These are phyloP conservation scores for Scutellaria baicalensis DNA, from an alignment of 257 asterid species.

Conservation along the genomic window DNA sequence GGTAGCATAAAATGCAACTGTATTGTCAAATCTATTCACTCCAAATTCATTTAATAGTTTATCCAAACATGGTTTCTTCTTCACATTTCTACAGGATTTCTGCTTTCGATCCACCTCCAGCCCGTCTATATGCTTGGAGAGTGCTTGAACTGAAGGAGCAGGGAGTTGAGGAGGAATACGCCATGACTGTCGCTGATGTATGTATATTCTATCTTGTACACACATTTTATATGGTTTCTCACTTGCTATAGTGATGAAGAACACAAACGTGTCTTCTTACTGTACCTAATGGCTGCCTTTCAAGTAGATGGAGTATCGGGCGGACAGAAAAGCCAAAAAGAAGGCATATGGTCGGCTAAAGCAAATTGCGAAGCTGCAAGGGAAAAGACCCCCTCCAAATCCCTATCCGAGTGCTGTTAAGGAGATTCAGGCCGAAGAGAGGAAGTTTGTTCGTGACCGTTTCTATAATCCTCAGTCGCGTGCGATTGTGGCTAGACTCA, in stretches of 20 bases:
- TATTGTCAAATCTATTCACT: background rate
- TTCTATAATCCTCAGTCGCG: constrained; percentile 36
- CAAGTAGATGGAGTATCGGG: constrained; percentile 62
- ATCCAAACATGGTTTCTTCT: background rate
- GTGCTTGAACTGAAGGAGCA: constrained; percentile 82
- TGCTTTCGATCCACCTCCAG: constrained; percentile 71
- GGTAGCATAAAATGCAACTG: background rate
- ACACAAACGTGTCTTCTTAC: background rate
- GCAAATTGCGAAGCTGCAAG: constrained; percentile 59
- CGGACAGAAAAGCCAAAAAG: constrained; percentile 54
- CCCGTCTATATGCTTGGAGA: constrained; percentile 75
- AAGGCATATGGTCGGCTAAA: constrained; percentile 61
- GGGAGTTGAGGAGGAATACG: constrained; percentile 59
- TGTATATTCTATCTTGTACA: constrained; percentile 1
- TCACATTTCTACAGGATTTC: constrained; percentile 41
- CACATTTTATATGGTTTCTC: background rate
- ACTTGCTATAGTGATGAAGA: background rate
- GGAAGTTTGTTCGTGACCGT: constrained; percentile 52
- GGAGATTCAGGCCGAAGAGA: constrained; percentile 83
- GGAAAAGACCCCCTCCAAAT: constrained; percentile 68
- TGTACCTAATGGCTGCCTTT: background rate
- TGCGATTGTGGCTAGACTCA: constrained; percentile 34
- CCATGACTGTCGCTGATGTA: constrained; percentile 78
- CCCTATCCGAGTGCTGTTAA: constrained; percentile 73
- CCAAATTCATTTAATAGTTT: background rate